Conservation (phyloP, 495 filamentous ascomycete genomes). For the Lentithecium fluviatile region DNA sequence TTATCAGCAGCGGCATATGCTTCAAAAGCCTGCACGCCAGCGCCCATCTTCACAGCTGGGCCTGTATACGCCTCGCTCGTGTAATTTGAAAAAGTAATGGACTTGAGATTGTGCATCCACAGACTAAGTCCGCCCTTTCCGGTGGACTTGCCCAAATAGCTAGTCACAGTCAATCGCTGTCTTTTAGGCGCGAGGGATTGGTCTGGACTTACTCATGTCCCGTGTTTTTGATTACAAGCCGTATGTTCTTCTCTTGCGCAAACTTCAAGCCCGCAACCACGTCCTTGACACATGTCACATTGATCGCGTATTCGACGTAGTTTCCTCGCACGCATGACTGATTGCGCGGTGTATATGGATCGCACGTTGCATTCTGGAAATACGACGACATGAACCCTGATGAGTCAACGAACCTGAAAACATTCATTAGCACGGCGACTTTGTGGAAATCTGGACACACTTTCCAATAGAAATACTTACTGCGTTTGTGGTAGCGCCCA, state of each 20-base stretch:
- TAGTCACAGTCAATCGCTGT: not conserved
- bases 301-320: slow-evolving; percentile 57
- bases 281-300: slow-evolving; percentile 47
- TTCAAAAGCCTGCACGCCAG: slow-evolving; percentile 50
- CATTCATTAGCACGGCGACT: too few relatives aligned
- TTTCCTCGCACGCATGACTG: slow-evolving; percentile 58
- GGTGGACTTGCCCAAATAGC: slow-evolving; percentile 28
- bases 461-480: not conserved
- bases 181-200: not conserved
- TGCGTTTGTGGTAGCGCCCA: slow-evolving; percentile 10
- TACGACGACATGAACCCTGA: slow-evolving; percentile 49
- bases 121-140: slow-evolving; percentile 19
- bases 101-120: slow-evolving; percentile 28
- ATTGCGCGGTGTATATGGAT: slow-evolving; percentile 52
- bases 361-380: slow-evolving; percentile 54
- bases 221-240: slow-evolving; percentile 29
- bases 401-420: slow-evolving; percentile 21
- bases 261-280: slow-evolving; percentile 55
- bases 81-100: slow-evolving; percentile 11
- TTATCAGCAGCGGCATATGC: slow-evolving; percentile 47
- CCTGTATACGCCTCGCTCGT: slow-evolving; percentile 41
- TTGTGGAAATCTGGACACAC: too few relatives aligned
- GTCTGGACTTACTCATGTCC: slow-evolving; percentile 24
- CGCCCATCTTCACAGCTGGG: slow-evolving; percentile 50
- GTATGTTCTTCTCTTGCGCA: slow-evolving; percentile 37